Evolutionary conservation across 2,329 filamentous ascomycete genomes (phyloP).

Genomic region (Knufia petricola): DNA sequence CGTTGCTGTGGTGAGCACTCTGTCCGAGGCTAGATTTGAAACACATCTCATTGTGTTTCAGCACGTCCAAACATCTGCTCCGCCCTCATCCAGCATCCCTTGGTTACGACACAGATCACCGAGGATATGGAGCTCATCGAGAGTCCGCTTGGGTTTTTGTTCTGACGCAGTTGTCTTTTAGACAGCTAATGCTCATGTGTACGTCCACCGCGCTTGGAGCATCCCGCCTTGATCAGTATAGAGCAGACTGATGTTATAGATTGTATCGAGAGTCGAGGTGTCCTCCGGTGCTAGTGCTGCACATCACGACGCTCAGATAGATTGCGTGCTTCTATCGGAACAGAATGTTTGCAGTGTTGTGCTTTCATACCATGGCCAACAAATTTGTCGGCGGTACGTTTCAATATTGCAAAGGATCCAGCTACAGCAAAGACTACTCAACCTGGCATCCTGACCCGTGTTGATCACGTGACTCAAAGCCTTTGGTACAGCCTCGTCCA

Average conservation of each 20-base stretch:
- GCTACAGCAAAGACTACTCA: conserved; percentile 3
- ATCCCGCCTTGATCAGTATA: conserved; percentile 4
- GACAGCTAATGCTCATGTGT: conserved; percentile 3
- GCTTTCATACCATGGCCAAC: conserved; percentile 3
- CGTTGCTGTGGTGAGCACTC: not conserved
- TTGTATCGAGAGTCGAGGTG: conserved; percentile 3
- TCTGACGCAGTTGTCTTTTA: not conserved
- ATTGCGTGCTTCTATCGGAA: conserved; percentile 3
- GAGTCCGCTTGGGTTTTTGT: conserved; percentile 3
- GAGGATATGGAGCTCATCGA: not conserved
- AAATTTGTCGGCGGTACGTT: conserved; percentile 2
- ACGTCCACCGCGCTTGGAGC: conserved; percentile 3
- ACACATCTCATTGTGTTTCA: conserved; percentile 3
- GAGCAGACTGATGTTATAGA: conserved; percentile 2
- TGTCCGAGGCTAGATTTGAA: not conserved
- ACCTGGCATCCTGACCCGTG: conserved; percentile 2
- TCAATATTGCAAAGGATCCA: conserved; percentile 2
- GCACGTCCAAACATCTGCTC: conserved; percentile 1
- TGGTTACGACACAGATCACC: conserved; percentile 2
- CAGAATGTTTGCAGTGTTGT: conserved; percentile 1
- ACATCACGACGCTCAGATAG: conserved; percentile 1
- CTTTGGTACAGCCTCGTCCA: conserved; percentile 2
- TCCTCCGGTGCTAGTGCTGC: not conserved
- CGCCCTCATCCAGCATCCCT: conserved; percentile 3
- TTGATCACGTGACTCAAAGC: conserved; percentile 3